Conservation (phyloP, 116 monocot species). For the Cymodocea nodosa region DNA sequence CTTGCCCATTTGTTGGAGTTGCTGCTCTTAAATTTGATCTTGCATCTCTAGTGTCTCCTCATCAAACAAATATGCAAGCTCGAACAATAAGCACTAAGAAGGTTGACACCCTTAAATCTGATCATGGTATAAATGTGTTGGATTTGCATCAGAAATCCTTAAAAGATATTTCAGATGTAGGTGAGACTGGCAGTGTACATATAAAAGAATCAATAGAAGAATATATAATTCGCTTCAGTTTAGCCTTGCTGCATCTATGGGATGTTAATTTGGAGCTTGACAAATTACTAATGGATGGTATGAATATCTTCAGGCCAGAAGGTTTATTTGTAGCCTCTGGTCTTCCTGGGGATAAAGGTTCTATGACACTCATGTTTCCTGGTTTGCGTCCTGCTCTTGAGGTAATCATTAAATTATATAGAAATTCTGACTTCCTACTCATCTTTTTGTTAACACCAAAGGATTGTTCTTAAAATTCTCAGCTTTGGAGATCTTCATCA, state of each 20-base stretch:
- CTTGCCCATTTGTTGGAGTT: constrained; percentile 77
- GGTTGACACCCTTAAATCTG: constrained; percentile 7
- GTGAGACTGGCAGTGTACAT: constrained; percentile 16
- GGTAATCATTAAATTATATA: constrained; percentile 35
- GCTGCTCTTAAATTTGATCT: constrained; percentile 72
- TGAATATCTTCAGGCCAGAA: constrained; percentile 65
- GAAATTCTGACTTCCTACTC: constrained; percentile 1
- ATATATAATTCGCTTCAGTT: constrained; percentile 58
- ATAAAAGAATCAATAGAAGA: constrained; percentile 40
- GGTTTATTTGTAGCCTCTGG: constrained; percentile 53
- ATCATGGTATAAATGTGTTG: constrained; percentile 13
- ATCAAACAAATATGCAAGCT: constrained; percentile 1
- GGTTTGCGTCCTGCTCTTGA: constrained; percentile 51
- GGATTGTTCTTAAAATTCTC: constrained; percentile 15
- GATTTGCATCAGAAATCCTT: constrained; percentile 5
- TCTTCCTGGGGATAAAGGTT: constrained; percentile 67
- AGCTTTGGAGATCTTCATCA: constrained; percentile 93
- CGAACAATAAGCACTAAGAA: constrained; percentile 13
- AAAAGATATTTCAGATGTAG: constrained; percentile 13
- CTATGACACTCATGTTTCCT: constrained; percentile 78
- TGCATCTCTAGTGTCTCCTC: constrained; percentile 37
- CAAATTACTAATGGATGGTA: constrained; percentile 57
- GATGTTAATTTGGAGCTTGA: constrained; percentile 71
- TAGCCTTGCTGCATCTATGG: constrained; percentile 90
- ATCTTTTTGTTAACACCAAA: background rate